Evolutionary conservation across 2,329 filamentous ascomycete species (phyloP), one percentile per base, ranked within the genome.

Genomic region (Tolypocladium paradoxum): DNA sequence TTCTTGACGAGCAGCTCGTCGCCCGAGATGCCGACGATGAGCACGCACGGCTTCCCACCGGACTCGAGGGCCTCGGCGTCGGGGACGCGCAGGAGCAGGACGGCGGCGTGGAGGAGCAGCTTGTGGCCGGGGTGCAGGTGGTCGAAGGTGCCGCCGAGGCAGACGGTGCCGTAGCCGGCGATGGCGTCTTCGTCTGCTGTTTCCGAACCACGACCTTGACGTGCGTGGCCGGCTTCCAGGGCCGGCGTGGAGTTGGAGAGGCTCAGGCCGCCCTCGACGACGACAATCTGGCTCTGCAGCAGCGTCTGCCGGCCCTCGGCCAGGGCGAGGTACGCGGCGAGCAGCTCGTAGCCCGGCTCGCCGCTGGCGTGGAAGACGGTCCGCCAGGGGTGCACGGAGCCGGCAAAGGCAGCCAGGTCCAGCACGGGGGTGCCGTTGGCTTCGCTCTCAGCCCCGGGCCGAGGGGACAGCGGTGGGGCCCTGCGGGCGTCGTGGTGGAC

Each of bases 121-220:
- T 97, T 99, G 73, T 99, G 93, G 6, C 93, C 93, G 4, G 88
- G 84, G 66, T 99, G 93, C 24, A 99, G 79, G 69, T 97, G 90
- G 68, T 99, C 93, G 70, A 97, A 99, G 0, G 93, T 99, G 11
- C 93, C 93, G 33, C 92, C 93, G 14, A 97, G 81, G 51, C 86
- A 88, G 49, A 95, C 86, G 3, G 58, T 64, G 4, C 56, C 54
- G 55, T 69, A 69, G 0, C 61, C 59, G 3, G 52, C 51, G 6
- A 53, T 51, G 16, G 52, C 52, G 1, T 55, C n/a, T 4, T 48
- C 8, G 20, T 14, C 37, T 11, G n/a, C n/a, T 22, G 24, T 16
- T 12, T 31, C 20, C 18, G 3, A 12, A 7, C 24, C 8, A 3
- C 14, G 20, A 14, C 38, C 14, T 34, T 27, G 20, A 18, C 24